phyloP scores from a whole-genome alignment of 805 yeast species.

The Kurtzmaniella cleridarum region DNA sequence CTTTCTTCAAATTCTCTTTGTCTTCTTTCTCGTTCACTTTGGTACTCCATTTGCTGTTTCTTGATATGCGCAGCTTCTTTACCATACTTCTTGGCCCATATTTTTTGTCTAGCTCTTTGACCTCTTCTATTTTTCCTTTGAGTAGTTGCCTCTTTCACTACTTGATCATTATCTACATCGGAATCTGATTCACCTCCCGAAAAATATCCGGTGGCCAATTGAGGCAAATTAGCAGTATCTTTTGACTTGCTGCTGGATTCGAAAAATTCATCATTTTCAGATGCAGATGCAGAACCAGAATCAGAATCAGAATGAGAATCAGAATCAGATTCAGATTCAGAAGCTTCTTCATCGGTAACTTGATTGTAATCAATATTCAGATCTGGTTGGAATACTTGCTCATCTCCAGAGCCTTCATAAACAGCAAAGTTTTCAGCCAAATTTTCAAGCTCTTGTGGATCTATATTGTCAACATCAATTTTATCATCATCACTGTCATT shows the following conservation, averaged over 20 bases:
- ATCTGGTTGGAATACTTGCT: slow-evolving; percentile 24
- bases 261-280: slow-evolving; percentile 35
- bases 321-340: slow-evolving; percentile 6
- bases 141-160: slow-evolving; percentile 48
- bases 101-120: slow-evolving; percentile 92
- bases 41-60: slow-evolving; percentile 52
- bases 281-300: slow-evolving; percentile 3
- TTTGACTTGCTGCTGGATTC: slow-evolving; percentile 21
- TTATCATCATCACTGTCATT: slow-evolving; percentile 17
- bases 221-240: slow-evolving; percentile 48
- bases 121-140: slow-evolving; percentile 88
- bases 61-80: slow-evolving; percentile 74
- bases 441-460: slow-evolving; percentile 18
- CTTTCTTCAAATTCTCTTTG: slow-evolving; percentile 70
- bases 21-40: slow-evolving; percentile 52
- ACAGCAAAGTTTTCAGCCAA: slow-evolving; percentile 37
- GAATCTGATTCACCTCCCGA: slow-evolving; percentile 80
- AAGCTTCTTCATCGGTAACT: slow-evolving; percentile 52
- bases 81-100: slow-evolving; percentile 93
- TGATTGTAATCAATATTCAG: slow-evolving; percentile 47
- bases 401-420: slow-evolving; percentile 34
- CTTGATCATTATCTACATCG: slow-evolving; percentile 38
- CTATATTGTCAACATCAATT: slow-evolving; percentile 13
- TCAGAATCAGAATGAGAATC: no score
- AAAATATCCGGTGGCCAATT: slow-evolving; percentile 70